Evolutionary conservation across 2,329 filamentous ascomycete species (phyloP).

Genomic region (Dendrostoma leiphaemia): DNA sequence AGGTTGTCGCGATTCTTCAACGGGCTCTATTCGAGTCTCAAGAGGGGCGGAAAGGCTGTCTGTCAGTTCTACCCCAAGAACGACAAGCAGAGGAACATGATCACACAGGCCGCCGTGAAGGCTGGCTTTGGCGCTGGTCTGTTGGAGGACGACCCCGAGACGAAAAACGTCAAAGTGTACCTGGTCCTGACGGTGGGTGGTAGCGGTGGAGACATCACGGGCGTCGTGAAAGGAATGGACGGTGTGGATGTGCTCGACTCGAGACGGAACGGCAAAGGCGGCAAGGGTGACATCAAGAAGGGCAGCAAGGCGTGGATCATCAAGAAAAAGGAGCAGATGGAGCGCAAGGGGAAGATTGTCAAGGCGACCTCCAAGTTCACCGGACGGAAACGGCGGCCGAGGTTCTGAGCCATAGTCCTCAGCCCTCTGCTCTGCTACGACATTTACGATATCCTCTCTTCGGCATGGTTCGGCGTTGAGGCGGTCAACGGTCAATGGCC

Average conservation of each 20-base stretch:
- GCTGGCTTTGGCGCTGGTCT: constrained; percentile 95
- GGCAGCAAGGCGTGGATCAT: constrained; percentile 82
- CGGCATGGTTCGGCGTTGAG: constrained; percentile 17
- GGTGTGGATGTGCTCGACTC: constrained; percentile 79
- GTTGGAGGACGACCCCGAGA: constrained; percentile 91
- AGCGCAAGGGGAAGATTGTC: constrained; percentile 90
- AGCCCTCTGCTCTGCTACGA: background rate
- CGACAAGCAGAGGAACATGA: constrained; percentile 86
- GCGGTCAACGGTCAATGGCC: constrained; percentile 9
- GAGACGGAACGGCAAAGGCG: constrained; percentile 49
- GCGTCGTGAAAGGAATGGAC: constrained; percentile 85
- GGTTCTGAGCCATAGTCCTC: constrained; percentile 54
- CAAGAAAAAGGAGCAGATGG: constrained; percentile 90
- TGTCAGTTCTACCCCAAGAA: constrained; percentile 99
- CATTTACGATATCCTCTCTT: background rate
- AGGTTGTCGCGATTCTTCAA: constrained; percentile 86
- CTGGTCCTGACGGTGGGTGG: constrained; percentile 87
- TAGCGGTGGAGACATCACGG: constrained; percentile 77
- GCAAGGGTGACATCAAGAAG: constrained; percentile 64
- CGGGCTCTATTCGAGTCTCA: constrained; percentile 80
- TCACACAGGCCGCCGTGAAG: constrained; percentile 83
- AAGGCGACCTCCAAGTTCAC: constrained; percentile 93
- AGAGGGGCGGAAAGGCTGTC: constrained; percentile 82
- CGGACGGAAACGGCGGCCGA: constrained; percentile 77
- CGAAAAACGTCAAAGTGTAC: constrained; percentile 96